Conservation (phyloP, 2,329 filamentous ascomycete species). For the Fusarium bactridioides region DNA sequence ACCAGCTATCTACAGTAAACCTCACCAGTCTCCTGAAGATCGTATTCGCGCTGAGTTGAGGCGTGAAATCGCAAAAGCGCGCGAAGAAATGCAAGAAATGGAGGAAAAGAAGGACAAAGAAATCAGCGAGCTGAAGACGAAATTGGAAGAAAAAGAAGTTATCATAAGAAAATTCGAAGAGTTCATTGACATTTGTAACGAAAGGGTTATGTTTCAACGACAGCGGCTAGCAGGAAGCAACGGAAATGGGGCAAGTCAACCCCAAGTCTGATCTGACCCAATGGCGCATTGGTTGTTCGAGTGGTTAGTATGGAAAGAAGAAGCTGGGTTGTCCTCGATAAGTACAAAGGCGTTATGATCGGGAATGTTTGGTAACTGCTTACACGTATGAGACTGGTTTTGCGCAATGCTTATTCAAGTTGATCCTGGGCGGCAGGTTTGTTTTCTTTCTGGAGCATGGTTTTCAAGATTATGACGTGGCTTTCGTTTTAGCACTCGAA, state of each 20-base stretch:
- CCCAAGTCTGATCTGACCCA: conserved; percentile 29
- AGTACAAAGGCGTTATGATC: conserved; percentile 34
- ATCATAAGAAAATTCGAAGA: conserved; percentile 71
- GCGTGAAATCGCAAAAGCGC: conserved; percentile 65
- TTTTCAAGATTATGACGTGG: conserved; percentile 31
- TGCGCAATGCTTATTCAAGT: conserved; percentile 17
- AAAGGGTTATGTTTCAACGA: conserved; percentile 70
- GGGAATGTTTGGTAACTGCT: conserved; percentile 7
- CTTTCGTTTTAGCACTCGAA: conserved; percentile 13
- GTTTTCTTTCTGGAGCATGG: conserved; percentile 30
- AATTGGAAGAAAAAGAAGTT: conserved; percentile 69
- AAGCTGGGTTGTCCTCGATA: conserved; percentile 11
- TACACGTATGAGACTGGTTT: conserved; percentile 23
- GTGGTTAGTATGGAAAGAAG: conserved; percentile 23
- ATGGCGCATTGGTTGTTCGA: conserved; percentile 25
- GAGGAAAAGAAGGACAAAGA: conserved; percentile 65
- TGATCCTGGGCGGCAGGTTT: conserved; percentile 31
- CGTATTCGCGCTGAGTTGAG: conserved; percentile 69
- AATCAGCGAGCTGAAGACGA: conserved; percentile 64
- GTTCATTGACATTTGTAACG: conserved; percentile 75
- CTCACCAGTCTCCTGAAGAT: conserved; percentile 68
- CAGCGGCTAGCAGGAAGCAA: conserved; percentile 56
- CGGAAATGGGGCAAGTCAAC: conserved; percentile 39
- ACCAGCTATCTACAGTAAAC: conserved; percentile 72
- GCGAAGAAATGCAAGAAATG: conserved; percentile 63